Evolutionary conservation across 768 basidiomycete species (phyloP).

Genomic region (Zangia roseola): DNA sequence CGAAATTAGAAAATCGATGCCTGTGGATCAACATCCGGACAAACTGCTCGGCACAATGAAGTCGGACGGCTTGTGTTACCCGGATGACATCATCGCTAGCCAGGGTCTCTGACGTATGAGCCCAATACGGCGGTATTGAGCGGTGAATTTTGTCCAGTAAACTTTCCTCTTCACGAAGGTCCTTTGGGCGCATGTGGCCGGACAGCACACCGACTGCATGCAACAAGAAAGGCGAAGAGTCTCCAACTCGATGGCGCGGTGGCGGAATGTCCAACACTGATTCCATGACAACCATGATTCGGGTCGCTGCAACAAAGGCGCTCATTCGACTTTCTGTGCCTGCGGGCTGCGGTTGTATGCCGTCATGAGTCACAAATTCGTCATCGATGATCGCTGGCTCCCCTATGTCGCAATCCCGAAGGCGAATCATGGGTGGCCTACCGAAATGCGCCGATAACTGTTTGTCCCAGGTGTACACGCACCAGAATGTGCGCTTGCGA

Average conservation of each 20-base stretch:
- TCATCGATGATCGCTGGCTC: constrained; percentile 87
- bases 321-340: constrained; percentile 75
- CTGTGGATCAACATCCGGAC: constrained; percentile 87
- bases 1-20: constrained; percentile 77
- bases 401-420: constrained; percentile 89
- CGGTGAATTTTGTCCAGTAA: constrained; percentile 78
- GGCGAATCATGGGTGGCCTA: constrained; percentile 79
- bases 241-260: constrained; percentile 50
- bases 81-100: constrained; percentile 84
- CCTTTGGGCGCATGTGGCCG: constrained; percentile 57
- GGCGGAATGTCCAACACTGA: constrained; percentile 83
- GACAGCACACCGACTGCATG: constrained; percentile 69
- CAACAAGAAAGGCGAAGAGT: constrained; percentile 73
- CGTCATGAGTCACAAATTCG: constrained; percentile 80
- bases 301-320: constrained; percentile 74
- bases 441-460: constrained; percentile 89
- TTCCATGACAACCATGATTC: constrained; percentile 87
- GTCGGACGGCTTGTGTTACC: constrained; percentile 82
- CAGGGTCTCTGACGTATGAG: constrained; percentile 76
- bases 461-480: constrained; percentile 96
- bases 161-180: constrained; percentile 75
- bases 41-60: constrained; percentile 87
- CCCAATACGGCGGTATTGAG: constrained; percentile 74
- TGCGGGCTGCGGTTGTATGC: constrained; percentile 60
- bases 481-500: constrained; percentile 95